Evolutionary conservation across 2,329 filamentous ascomycete species (phyloP), one percentile per base, ranked within the genome.

Genomic region (Mycogone perniciosa): DNA sequence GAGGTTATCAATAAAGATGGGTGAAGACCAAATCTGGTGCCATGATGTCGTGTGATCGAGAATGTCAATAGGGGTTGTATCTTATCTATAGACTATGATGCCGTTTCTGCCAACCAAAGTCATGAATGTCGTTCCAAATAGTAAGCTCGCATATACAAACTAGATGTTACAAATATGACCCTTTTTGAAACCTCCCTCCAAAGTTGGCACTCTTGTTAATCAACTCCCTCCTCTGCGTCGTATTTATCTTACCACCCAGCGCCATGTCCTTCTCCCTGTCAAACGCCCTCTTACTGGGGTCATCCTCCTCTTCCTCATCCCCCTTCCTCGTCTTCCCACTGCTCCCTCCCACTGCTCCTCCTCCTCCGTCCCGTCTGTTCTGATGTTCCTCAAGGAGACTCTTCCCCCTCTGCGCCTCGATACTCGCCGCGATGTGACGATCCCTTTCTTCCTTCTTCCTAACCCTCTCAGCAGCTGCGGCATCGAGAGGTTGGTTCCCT

Each of bases 241-340:
- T 74, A 29, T 83, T 86, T 48, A 96, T 82, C 61, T 81, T 82
- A 13, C 82, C 81, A 7, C 85, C 85, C 2, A 88, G 71, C 37
- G 82, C 86, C 82, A 97, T 96, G 67, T 97, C 93, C 72, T 96
- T 97, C 67, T 96, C 89, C 56, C 84, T 79, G 70, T 96, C 89
- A 69, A 97, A 97, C 0, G 82, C 86, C 54, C 92, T 77, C 68
- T 87, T 86, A 67, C 89, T 96, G 1, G 93, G 92, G 64, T 97
- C 91, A 68, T 96, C 92, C 26, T 93, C 88, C 56, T 89, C 82
- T 55, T 78, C 73, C 6, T 48, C 45, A 27, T 27, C 29, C 6
- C 10, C 11, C 5, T 29, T 31, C 6, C 11, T 97, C 56, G 88
- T 81, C 56, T 77, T 73, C 7, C 29, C 31, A 8, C 30, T 26